These are phyloP conservation scores for Nannochloropsis granulata DNA, from an alignment of 108 stramenopile genomes.

Conservation along the genomic window DNA sequence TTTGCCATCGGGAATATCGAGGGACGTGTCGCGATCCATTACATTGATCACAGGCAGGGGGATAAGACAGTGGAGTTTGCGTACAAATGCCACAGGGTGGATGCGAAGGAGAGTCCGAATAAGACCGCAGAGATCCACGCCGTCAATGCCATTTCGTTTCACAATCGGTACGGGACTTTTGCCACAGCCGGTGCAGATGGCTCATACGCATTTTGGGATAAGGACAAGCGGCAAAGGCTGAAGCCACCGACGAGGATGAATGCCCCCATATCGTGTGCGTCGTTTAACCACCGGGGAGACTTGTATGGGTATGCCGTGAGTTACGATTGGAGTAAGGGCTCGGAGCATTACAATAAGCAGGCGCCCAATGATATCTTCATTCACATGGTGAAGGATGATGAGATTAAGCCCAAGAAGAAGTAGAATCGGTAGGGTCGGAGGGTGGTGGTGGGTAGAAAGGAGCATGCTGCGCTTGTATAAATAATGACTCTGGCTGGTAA, in stretches of 20 bases:
- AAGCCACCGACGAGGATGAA: constrained; percentile 35
- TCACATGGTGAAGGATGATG: constrained; percentile 20
- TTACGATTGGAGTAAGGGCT: constrained; percentile 33
- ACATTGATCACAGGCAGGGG: constrained; percentile 24
- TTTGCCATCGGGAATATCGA: constrained; percentile 42
- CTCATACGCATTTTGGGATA: constrained; percentile 43
- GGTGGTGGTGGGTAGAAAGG: too few species aligned
- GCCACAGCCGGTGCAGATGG: constrained; percentile 40
- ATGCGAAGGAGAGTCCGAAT: neutral
- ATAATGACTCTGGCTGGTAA: too few species aligned
- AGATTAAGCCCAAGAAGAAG: constrained; percentile 27
- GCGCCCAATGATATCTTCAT: constrained; percentile 5
- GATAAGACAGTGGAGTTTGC: constrained; percentile 25
- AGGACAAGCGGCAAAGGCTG: constrained; percentile 41
- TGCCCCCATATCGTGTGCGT: constrained; percentile 5
- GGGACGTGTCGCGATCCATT: constrained; percentile 44
- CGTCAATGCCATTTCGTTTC: constrained; percentile 39
- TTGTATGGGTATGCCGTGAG: constrained; percentile 27
- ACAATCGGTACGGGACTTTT: constrained; percentile 39
- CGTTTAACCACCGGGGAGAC: constrained; percentile 19
- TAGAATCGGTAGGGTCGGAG: neutral
- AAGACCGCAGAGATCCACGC: constrained; percentile 26
- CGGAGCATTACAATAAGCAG: constrained; percentile 10
- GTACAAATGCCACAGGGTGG: constrained; percentile 43
- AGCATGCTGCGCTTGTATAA: too few species aligned